A percentile compares a stretch with the other conserved stretches of the same genome.
These are phyloP conservation scores for Backusella tuberculispora DNA, from an alignment of 192 early-diverging fungal genomes.

Conservation along the genomic window DNA sequence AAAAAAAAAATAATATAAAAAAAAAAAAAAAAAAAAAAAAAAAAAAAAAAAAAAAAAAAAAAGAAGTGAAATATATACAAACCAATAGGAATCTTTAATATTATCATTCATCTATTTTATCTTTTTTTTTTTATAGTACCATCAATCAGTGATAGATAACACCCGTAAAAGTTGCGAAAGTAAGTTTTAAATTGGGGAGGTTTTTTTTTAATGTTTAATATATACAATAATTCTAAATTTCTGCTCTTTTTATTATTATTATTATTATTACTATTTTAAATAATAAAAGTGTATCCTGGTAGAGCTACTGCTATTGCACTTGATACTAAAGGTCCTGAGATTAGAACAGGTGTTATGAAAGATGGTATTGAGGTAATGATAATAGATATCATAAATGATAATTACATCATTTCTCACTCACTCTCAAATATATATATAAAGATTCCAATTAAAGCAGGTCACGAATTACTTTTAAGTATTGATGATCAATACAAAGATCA, in stretches of 20 bases:
- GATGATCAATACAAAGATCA: constrained; percentile 61
- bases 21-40: constrained; percentile 51
- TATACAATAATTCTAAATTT: neutral
- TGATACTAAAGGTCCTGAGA: constrained; percentile 85
- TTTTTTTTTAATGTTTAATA: neutral
- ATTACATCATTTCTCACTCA: too few relatives aligned
- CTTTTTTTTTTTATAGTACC: constrained; percentile 44
- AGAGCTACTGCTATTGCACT: constrained; percentile 69
- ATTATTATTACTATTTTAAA: neutral
- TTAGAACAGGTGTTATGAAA: constrained; percentile 73
- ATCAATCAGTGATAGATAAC: constrained; percentile 67
- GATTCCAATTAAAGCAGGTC: constrained; percentile 65
- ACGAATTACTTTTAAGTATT: constrained; percentile 69
- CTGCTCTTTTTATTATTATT: neutral
- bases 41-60: neutral
- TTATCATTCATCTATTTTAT: neutral
- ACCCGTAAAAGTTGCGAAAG: constrained; percentile 50
- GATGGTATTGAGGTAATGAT: constrained; percentile 50
- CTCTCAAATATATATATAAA: neutral
- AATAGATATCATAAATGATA: neutral
- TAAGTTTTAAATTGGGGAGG: constrained; percentile 44
- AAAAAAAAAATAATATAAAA: too few relatives aligned
- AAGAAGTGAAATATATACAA: neutral
- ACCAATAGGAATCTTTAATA: neutral
- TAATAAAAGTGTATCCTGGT: constrained; percentile 36